Evolutionary conservation across 345 rosid genomes (phyloP).

Genomic region (Lepidium africanum): DNA sequence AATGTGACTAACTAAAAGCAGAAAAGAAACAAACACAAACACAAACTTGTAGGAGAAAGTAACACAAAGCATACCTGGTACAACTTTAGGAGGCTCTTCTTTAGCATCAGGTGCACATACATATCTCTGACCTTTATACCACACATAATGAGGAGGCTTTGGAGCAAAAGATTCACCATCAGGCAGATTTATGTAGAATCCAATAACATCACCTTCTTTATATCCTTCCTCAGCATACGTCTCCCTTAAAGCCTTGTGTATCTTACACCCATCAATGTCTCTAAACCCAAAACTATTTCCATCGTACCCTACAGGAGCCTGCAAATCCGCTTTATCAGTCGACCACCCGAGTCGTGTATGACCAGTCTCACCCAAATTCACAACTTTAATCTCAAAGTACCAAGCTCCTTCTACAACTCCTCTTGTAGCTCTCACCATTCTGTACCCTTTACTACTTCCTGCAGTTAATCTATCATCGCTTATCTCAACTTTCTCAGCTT

Average conservation of each 20-base stretch:
- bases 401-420: constrained; percentile 95
- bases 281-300: constrained; percentile 87
- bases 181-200: constrained; percentile 80
- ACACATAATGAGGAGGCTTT: constrained; percentile 67
- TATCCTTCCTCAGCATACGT: constrained; percentile 87
- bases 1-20: background rate
- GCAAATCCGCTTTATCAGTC: constrained; percentile 91
- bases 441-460: constrained; percentile 83
- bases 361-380: constrained; percentile 77
- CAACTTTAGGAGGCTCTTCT: constrained; percentile 75
- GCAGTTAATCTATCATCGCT: constrained; percentile 81
- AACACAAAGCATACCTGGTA: constrained; percentile 56
- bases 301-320: constrained; percentile 95
- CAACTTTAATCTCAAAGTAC: constrained; percentile 85
- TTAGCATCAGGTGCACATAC: constrained; percentile 62
- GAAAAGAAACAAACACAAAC: background rate
- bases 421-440: constrained; percentile 96
- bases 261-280: constrained; percentile 94
- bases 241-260: constrained; percentile 89
- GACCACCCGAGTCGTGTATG: constrained; percentile 96
- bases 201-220: constrained; percentile 87
- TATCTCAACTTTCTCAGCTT: constrained; percentile 94
- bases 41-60: background rate
- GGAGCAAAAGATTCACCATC: constrained; percentile 74
- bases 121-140: constrained; percentile 89